Conservation (phyloP, 1,139 yeast species). For the Saccharomyces hybrid region DNA sequence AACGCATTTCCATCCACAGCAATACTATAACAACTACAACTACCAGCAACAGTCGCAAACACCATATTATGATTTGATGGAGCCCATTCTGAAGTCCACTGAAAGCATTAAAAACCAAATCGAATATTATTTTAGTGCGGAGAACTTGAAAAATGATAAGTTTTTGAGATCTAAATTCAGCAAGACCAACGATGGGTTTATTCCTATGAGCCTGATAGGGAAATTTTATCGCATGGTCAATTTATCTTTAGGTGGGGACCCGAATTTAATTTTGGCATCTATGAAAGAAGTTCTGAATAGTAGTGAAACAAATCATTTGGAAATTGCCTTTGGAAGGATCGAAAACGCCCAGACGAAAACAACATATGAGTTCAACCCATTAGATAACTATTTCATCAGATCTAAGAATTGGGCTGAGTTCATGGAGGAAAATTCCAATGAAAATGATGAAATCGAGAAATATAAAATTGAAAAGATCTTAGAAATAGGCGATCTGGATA, state of each 20-base stretch:
- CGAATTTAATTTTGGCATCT: conserved; percentile 23
- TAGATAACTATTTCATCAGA: conserved; percentile 11
- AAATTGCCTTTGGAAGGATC: conserved; percentile 11
- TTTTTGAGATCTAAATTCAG: conserved; percentile 22
- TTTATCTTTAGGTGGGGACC: conserved; percentile 27
- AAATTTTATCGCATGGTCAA: conserved; percentile 25
- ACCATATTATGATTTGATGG: conserved; percentile 17
- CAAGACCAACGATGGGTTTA: conserved; percentile 20
- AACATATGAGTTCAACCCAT: neutral
- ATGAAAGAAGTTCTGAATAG: conserved; percentile 20
- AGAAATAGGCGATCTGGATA: neutral
- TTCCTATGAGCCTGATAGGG: conserved; percentile 21
- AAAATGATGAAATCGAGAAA: neutral
- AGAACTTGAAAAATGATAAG: conserved; percentile 46
- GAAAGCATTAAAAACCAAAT: conserved; percentile 47
- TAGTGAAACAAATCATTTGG: conserved; percentile 14
- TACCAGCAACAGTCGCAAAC: conserved; percentile 9
- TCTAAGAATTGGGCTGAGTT: conserved; percentile 12
- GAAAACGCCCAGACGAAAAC: neutral
- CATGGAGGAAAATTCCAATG: conserved; percentile 1
- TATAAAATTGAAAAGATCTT: neutral
- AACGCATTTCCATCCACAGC: conserved; percentile 6
- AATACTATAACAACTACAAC: conserved; percentile 8
- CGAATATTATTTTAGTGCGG: conserved; percentile 83
- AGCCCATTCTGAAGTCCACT: conserved; percentile 33